Evolutionary conservation across 2,329 filamentous ascomycete species (phyloP).

Genomic region (Berkeleyomyces rouxiae): DNA sequence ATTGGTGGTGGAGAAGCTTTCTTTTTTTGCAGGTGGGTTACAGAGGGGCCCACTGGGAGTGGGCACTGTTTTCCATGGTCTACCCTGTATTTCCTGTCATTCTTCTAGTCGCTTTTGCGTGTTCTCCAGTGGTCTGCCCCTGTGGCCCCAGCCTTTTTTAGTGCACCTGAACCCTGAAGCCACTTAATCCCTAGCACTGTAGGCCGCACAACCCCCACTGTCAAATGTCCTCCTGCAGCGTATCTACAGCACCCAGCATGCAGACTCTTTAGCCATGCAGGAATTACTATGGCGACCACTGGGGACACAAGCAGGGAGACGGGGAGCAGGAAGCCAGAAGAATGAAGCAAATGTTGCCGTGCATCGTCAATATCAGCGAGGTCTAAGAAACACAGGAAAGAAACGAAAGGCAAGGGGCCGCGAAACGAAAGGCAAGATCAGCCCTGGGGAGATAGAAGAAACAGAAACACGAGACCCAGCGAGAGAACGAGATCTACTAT

Average conservation of each 20-base stretch:
- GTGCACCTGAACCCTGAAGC: background rate
- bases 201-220: background rate
- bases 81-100: too few species aligned
- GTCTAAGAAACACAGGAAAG: background rate
- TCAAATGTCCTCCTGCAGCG: background rate
- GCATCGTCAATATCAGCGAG: background rate
- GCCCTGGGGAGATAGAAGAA: background rate
- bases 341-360: background rate
- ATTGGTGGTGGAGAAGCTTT: background rate
- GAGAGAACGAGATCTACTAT: background rate
- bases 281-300: background rate
- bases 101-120: too few species aligned
- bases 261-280: background rate
- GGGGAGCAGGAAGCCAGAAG: background rate
- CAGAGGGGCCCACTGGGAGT: background rate
- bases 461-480: background rate
- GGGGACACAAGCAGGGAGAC: background rate
- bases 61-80: too few species aligned
- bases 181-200: background rate
- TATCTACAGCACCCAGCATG: background rate
- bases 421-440: background rate
- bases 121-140: too few species aligned
- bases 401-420: background rate
- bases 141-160: background rate
- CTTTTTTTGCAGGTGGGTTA: background rate